Evolutionary conservation across 345 rosid genomes (phyloP), one percentile per base, ranked within the genome.

Genomic region (Gossypium arboreum): DNA sequence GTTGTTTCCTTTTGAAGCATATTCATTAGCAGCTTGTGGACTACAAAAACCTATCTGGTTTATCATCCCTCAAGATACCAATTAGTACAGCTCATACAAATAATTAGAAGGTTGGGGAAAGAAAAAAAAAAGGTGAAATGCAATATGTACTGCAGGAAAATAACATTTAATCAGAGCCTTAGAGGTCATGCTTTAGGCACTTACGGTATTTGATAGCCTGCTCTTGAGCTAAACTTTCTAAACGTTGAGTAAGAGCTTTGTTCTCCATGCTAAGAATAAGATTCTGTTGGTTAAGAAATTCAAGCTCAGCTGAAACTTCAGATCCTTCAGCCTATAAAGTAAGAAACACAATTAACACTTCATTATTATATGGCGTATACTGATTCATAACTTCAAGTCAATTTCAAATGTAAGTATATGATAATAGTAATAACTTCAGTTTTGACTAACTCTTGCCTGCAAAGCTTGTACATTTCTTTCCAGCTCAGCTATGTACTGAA

Each of bases 401-500:
- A 74, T 58, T 50, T 17, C 25, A 74, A 44, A 22, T 59, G 12
- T 9, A 44, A 44, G 57, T 44, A 57, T 16, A 73, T 20, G 39
- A 6, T 15, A 43, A 12, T 3, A 5, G 1, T 5, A 39, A 12
- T n/a, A 56, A 18, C 58, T 29, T 60, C 55, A 67, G 58, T 22
- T 71, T 73, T 76, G 71, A 58, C 72, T 27, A 29, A 56, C 56
- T 80, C 82, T 84, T 80, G 82, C 99, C 94, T 96, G 97, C 80
- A 96, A 92, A 83, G 91, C 87, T 84, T 96, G 98, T 45, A 96
- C 99, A 83, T 89, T 92, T 73, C 94, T 89, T 89, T 96, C 99
- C 83, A 93, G 83, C 85, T 96, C 99, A 83, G 99, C 94, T 82
- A 96, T 96, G 84, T 93, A 93, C 84, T 96, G 99, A 77, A 96